These are phyloP conservation scores for Fusarium cicatricum DNA, from an alignment of 2,329 filamentous ascomycete genomes.

Conservation along the genomic window DNA sequence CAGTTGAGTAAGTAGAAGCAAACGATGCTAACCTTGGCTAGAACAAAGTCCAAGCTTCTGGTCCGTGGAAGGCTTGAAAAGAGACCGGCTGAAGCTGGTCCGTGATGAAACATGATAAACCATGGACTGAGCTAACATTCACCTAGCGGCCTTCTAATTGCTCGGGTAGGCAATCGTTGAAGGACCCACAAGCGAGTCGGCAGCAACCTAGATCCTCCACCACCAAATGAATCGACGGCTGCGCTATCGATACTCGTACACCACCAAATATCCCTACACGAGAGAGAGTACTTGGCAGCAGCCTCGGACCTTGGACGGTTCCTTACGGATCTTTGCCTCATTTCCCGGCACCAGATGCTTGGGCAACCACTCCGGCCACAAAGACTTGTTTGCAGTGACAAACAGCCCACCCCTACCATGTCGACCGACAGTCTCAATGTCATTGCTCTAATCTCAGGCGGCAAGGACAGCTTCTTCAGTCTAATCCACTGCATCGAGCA, in stretches of 20 bases:
- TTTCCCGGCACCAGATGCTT: conserved; percentile 12
- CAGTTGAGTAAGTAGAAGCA: neutral
- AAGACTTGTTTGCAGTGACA: neutral
- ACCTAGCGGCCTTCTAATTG: neutral
- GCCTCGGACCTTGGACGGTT: conserved; percentile 2
- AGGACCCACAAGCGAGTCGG: conserved; percentile 13
- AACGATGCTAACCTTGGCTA: neutral
- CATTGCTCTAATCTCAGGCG: conserved; percentile 92
- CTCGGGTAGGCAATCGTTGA: neutral
- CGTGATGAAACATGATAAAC: conserved; percentile 15
- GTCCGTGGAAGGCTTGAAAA: neutral
- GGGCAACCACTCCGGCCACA: neutral
- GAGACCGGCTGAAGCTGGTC: neutral
- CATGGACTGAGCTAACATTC: neutral
- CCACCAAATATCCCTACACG: conserved; percentile 22
- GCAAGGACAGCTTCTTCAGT: conserved; percentile 96
- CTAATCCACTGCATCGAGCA: conserved; percentile 88
- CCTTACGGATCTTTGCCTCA: conserved; percentile 20
- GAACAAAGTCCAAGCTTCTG: neutral
- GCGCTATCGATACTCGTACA: conserved; percentile 25
- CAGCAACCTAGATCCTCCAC: conserved; percentile 19
- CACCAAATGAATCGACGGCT: conserved; percentile 24
- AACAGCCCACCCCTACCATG: conserved; percentile 45
- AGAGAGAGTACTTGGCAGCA: conserved; percentile 3
- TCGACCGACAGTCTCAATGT: conserved; percentile 69